These are phyloP conservation scores for Sporothrix pseudoabietina DNA, from an alignment of 2,329 filamentous ascomycete genomes.

Conservation along the genomic window DNA sequence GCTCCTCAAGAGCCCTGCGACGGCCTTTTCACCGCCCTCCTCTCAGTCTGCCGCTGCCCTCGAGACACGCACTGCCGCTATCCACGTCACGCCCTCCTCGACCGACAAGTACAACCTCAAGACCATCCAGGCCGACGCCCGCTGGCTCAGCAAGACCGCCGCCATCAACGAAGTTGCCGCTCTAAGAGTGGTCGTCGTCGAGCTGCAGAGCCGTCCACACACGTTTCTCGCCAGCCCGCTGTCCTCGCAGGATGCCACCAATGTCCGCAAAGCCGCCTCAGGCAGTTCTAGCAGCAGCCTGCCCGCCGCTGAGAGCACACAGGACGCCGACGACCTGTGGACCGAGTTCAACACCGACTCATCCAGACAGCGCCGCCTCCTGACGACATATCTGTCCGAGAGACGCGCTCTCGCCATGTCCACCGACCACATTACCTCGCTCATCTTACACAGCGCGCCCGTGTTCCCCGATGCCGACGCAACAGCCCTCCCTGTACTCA, in stretches of 20 bases:
- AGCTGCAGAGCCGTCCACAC: slow-evolving; percentile 81
- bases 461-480: slow-evolving; percentile 10
- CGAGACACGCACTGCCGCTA: slow-evolving; percentile 82
- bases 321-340: slow-evolving; percentile 59
- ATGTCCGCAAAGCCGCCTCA: slow-evolving; percentile 73
- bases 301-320: slow-evolving; percentile 39
- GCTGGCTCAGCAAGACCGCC: slow-evolving; percentile 80
- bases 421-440: slow-evolving; percentile 57
- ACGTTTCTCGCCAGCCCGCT: slow-evolving; percentile 70
- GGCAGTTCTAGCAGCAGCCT: slow-evolving; percentile 45
- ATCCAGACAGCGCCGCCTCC: slow-evolving; percentile 66
- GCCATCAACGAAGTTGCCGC: slow-evolving; percentile 80
- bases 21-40: slow-evolving; percentile 66
- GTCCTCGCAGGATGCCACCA: slow-evolving; percentile 75
- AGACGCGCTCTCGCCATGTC: slow-evolving; percentile 68
- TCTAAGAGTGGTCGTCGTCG: slow-evolving; percentile 75
- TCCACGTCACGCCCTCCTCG: slow-evolving; percentile 72
- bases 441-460: slow-evolving; percentile 49
- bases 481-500: neutral
- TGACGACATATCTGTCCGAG: slow-evolving; percentile 72
- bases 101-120: slow-evolving; percentile 72
- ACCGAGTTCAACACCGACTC: slow-evolving; percentile 64
- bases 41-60: slow-evolving; percentile 69
- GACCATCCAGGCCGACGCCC: slow-evolving; percentile 78
- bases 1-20: slow-evolving; percentile 68